phyloP scores from a whole-genome alignment of 1,284 basidiomycete genomes.

The Phylloporus sp. region DNA sequence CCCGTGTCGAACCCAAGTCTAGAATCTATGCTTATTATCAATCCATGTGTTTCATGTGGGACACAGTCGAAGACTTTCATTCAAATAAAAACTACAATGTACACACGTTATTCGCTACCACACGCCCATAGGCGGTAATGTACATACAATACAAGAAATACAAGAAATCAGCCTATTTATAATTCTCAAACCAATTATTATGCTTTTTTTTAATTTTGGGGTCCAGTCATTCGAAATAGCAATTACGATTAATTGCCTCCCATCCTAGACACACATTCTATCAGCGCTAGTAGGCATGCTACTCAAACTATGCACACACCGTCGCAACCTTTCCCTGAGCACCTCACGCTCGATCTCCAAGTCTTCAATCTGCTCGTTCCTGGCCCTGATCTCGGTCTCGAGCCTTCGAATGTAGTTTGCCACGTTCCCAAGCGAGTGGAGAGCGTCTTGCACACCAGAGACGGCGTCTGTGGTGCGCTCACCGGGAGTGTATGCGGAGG shows the following conservation, averaged over 20 bases:
- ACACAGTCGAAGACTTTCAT: background rate
- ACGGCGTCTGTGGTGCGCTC: slow-evolving; percentile 28
- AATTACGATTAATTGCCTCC: slow-evolving; percentile 22
- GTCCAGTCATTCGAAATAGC: background rate
- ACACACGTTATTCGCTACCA: background rate
- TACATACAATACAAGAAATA: background rate
- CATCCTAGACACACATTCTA: slow-evolving; percentile 14
- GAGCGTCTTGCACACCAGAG: background rate
- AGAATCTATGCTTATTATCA: background rate
- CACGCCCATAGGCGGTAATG: background rate
- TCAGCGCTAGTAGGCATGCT: background rate
- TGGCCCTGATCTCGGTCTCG: slow-evolving; percentile 47
- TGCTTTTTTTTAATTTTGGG: background rate
- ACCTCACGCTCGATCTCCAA: slow-evolving; percentile 44
- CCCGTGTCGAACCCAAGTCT: background rate
- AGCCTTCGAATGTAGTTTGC: slow-evolving; percentile 47
- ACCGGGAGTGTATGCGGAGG: slow-evolving; percentile 4
- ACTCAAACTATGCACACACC: slow-evolving; percentile 19
- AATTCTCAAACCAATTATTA: background rate
- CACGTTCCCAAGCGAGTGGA: slow-evolving; percentile 5
- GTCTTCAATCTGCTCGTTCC: slow-evolving; percentile 46
- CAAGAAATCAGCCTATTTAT: background rate
- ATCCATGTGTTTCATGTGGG: background rate
- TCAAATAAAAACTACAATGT: background rate
- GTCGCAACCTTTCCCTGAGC: slow-evolving; percentile 21